A percentile compares a stretch with the other conserved stretches of the same genome.
These are phyloP conservation scores for Sordariomycetes sp. DNA, from an alignment of 2,329 filamentous ascomycete species.

Conservation along the genomic window DNA sequence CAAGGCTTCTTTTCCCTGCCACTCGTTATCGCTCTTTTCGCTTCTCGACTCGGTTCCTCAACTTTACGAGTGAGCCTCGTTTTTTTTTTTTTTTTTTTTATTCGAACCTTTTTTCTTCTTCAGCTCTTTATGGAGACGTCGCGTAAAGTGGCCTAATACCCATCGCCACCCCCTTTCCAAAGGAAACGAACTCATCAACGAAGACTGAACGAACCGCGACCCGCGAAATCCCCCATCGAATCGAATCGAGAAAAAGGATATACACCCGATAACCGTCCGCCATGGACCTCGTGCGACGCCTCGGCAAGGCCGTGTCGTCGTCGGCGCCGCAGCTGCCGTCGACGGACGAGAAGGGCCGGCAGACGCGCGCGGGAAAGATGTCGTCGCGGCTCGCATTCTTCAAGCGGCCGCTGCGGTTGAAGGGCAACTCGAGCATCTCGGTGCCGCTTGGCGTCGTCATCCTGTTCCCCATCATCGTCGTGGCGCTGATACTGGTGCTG, in stretches of 20 bases:
- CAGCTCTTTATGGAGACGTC: no score
- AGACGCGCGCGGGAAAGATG: slow-evolving; percentile 23
- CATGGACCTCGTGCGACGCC: slow-evolving; percentile 48
- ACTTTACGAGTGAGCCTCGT: neutral
- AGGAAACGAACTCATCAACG: neutral
- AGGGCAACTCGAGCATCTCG: slow-evolving; percentile 83
- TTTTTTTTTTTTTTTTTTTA: neutral
- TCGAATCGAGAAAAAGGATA: neutral
- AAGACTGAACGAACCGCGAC: neutral
- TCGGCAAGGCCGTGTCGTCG: slow-evolving; percentile 33
- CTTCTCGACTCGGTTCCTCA: neutral
- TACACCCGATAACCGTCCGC: slow-evolving; percentile 1
- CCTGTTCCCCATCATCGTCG: slow-evolving; percentile 80
- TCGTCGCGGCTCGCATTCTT: slow-evolving; percentile 62
- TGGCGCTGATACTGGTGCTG: slow-evolving; percentile 80
- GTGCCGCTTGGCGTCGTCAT: slow-evolving; percentile 87
- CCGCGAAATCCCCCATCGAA: neutral
- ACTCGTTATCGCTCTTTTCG: slow-evolving; percentile 4
- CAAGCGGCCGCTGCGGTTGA: slow-evolving; percentile 71
- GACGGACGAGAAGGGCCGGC: slow-evolving; percentile 32
- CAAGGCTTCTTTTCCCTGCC: slow-evolving; percentile 2
- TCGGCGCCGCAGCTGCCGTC: slow-evolving; percentile 31
- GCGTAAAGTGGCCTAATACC: neutral
- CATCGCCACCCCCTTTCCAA: neutral
- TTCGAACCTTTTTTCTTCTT: no score